Percentiles rank a stretch among this genome's conserved stretches.
Conservation (phyloP, 495 filamentous ascomycete species). For the Aspergillus funiculosus region DNA sequence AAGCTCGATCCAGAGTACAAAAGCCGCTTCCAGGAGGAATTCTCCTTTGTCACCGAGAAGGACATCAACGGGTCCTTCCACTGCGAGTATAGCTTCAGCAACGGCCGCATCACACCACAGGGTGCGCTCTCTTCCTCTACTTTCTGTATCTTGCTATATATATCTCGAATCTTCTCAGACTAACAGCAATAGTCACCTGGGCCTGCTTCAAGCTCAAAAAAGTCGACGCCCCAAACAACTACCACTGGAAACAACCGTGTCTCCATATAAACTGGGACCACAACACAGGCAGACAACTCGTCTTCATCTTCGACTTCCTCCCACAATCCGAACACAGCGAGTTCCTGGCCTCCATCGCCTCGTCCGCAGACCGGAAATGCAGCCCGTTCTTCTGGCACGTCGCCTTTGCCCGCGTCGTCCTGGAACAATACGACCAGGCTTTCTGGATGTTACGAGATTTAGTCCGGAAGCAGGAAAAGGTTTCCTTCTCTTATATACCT, state of each 20-base stretch:
- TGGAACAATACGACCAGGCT: slow-evolving; percentile 7
- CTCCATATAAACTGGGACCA: slow-evolving; percentile 12
- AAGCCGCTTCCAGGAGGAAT: slow-evolving; percentile 1
- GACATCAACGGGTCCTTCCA: slow-evolving; percentile 19
- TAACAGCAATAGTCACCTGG: slow-evolving; percentile 13
- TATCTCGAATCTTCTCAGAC: background rate
- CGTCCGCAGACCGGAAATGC: background rate
- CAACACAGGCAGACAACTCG: background rate
- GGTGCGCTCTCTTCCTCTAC: background rate
- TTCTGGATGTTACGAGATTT: slow-evolving; percentile 16
- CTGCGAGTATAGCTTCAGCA: slow-evolving; percentile 6
- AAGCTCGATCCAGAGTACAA: background rate
- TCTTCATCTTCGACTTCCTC: slow-evolving; percentile 8
- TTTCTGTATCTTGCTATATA: background rate
- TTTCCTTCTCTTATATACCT: background rate
- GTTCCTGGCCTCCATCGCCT: background rate
- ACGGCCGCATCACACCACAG: background rate
- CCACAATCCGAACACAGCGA: background rate
- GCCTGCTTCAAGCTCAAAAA: slow-evolving; percentile 16
- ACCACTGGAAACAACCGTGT: slow-evolving; percentile 13
- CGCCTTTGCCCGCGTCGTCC: slow-evolving; percentile 2
- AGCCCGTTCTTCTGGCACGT: slow-evolving; percentile 17
- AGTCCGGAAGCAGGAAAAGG: slow-evolving; percentile 13
- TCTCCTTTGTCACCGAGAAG: slow-evolving; percentile 1
- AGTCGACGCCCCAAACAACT: slow-evolving; percentile 1